Base-by-base conservation (phyloP, 352 stramenopile species). In the Pythium grandisporangium region DNA sequence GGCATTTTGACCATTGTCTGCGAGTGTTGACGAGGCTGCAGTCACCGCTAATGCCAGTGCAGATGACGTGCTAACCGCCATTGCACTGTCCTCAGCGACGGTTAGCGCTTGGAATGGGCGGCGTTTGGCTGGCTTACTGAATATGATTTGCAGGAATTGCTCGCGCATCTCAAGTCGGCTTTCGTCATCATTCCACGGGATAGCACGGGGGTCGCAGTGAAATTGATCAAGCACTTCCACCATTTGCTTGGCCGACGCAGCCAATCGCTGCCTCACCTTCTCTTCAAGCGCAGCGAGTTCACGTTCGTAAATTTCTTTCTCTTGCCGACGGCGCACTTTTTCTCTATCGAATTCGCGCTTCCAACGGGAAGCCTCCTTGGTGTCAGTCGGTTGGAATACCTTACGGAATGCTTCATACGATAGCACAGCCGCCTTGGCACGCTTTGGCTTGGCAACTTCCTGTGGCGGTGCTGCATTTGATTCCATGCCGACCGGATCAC, bases 191-290 rank as follows among this genome's bases (percentile, higher is more conserved):
- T 79, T 53, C 75, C 78, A 91, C 17, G 75, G 70, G 24, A 82
- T 57, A n/a, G 49, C 37, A 1, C 55, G 48, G 8, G 61, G 66
- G 26, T 86, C 69, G 20, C 56, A 71, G 4, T 56, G 55, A 40
- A 91, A 91, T 1, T 58, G 51, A 8, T 70, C 49, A 7, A 91
- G 44, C 30, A 82, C 45, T 1, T 84, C 70, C 11, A 87, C 55
- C 75, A 91, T 83, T 6, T 76, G 65, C 48, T 71, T 78, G 8
- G 78, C 74, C 16, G 78, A 85, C 34, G 70, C 70, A n/a, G 61
- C 63, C 3, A 91, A 53, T n/a, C 78, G 62, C 26, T 70, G 57
- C 16, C 83, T 75, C 35, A 91, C 78, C 70, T 82, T 83, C 23
- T 81, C 65, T 44, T 91, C 78, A 22, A 91, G 47, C 3, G 57